These are phyloP conservation scores for Celoporthe dispersa DNA, from an alignment of 2,329 filamentous ascomycete genomes.

Conservation along the genomic window DNA sequence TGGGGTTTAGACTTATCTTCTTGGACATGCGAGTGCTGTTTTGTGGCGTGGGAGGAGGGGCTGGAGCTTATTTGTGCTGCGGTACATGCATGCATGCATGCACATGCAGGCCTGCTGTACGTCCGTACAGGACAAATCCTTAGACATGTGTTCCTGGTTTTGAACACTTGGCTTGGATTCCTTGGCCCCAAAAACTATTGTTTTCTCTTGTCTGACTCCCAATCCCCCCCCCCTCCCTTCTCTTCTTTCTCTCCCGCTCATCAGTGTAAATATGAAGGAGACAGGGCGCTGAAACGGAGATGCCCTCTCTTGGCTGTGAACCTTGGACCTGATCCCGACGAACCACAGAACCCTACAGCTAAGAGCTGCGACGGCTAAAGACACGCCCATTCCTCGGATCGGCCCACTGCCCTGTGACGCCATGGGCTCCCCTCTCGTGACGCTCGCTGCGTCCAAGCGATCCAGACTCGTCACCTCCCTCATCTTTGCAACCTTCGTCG, in stretches of 20 bases:
- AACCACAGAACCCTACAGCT: neutral
- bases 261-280: neutral
- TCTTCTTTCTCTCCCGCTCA: neutral
- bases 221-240: neutral
- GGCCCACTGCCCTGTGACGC: conserved; percentile 9
- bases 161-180: neutral
- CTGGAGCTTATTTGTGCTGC: neutral
- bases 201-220: neutral
- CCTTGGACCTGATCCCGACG: neutral
- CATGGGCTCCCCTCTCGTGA: conserved; percentile 25
- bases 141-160: neutral
- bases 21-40: neutral
- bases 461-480: conserved; percentile 21
- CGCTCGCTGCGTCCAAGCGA: conserved; percentile 24
- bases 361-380: neutral
- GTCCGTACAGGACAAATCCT: too few relatives aligned
- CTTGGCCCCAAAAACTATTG: neutral
- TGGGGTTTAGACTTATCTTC: conserved; percentile 3
- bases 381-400: neutral
- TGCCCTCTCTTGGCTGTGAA: neutral
- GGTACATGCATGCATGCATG: neutral
- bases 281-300: neutral
- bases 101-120: neutral
- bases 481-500: conserved; percentile 17
- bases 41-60: neutral